Evolutionary conservation across 169 alveolate species (phyloP).

Genomic region (Babesia ovis): DNA sequence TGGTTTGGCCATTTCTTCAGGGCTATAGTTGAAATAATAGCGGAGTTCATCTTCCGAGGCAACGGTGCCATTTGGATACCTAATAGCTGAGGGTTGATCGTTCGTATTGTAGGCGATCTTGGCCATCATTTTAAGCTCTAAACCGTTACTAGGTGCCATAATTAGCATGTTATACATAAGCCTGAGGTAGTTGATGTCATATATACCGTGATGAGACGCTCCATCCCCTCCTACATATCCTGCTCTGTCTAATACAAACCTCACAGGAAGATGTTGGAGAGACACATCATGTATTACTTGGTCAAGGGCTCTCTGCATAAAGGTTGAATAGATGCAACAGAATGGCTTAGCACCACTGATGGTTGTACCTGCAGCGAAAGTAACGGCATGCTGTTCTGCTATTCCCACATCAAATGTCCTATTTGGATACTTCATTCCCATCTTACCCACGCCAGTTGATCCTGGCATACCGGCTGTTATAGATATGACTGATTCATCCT

Average conservation of each 20-base stretch:
- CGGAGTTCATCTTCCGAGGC: conserved; percentile 14
- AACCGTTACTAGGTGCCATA: conserved; percentile 80
- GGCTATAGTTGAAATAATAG: conserved; percentile 4
- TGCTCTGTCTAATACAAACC: conserved; percentile 78
- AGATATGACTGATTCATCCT: conserved; percentile 69
- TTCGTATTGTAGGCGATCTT: conserved; percentile 12
- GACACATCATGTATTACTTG: conserved; percentile 83
- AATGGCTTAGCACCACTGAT: conserved; percentile 78
- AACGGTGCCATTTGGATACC: conserved; percentile 51
- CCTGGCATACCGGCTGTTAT: conserved; percentile 88
- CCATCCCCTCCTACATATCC: conserved; percentile 88
- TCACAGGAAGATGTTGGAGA: conserved; percentile 79
- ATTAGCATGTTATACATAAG: conserved; percentile 75
- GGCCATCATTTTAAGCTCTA: conserved; percentile 70
- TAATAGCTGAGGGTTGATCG: conserved; percentile 46
- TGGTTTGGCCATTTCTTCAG: conserved; percentile 14
- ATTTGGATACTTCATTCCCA: conserved; percentile 72
- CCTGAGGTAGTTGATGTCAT: conserved; percentile 80
- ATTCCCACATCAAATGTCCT: conserved; percentile 88
- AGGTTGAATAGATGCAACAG: conserved; percentile 82
- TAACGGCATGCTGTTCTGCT: conserved; percentile 89
- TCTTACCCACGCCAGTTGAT: conserved; percentile 79
- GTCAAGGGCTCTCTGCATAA: conserved; percentile 86
- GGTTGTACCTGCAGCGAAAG: conserved; percentile 86
- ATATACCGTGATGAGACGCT: conserved; percentile 87